Base-by-base conservation (phyloP, 805 yeast genomes). In the Candida adriatica region DNA sequence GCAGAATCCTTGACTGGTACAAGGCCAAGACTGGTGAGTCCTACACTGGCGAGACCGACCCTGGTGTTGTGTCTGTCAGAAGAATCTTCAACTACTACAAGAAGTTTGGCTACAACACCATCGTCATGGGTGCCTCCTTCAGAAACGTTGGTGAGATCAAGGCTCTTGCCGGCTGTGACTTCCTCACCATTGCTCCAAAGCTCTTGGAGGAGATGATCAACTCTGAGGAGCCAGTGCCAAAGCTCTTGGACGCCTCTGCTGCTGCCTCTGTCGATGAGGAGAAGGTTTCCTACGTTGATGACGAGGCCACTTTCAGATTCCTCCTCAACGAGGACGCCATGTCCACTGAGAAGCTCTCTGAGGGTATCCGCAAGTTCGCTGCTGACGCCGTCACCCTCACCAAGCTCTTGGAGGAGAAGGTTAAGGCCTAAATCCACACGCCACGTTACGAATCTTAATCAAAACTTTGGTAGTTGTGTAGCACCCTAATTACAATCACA, bases 101-200 rank as follows among this genome's bases (percentile, higher is more conserved):
- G 80, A 90, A 90, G 70, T 85, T 64, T 65, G 90, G 80, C 51
- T 92, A 92, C 79, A 74, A 90, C 55, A 92, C 99, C 62, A 88
- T 92, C 59, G 97, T 92, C 58, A 92, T 92, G 99, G 99, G 98
- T 66, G 99, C 99, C 39, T 90, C 97, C 39, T 90, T 92, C 87
- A 90, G 99, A 79, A 92, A 88, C 73, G 64, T 69, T 42, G 95
- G 87, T 49, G 98, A 90, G 70, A 85, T 92, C 66, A 81, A 79
- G 65, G 95, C 94, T 51, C 73, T 92, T 53, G 96, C 98, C 38
- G 99, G 99, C 63, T 79, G 85, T 58, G 99, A 92, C 63, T 87
- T 68, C 76, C 73, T 92, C 66, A 92, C 99, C 58, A 87, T 92
- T 55, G 73, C 97, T 51, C 97, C 97, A 60, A 74, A 72, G 58